Conservation (phyloP, 2,329 filamentous ascomycete species). For the Colletotrichum kahawae region DNA sequence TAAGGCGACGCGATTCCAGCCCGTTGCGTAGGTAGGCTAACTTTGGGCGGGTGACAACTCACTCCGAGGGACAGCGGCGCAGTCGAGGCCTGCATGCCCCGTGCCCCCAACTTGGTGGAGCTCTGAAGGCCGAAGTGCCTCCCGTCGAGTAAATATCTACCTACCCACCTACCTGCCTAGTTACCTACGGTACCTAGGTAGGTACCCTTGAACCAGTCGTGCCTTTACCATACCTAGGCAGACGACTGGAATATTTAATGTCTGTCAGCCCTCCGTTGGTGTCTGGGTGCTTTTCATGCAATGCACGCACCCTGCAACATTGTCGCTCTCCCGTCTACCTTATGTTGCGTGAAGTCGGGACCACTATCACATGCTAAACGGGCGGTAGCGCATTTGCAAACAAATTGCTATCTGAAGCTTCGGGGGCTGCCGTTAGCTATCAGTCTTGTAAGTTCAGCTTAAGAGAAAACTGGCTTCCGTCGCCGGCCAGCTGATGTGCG, state of each 20-base stretch:
- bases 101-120: neutral
- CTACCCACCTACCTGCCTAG: neutral
- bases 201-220: neutral
- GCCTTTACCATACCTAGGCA: neutral
- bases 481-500: neutral
- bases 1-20: neutral
- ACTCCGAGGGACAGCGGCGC: neutral
- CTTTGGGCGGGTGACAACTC: neutral
- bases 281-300: neutral
- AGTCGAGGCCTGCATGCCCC: neutral
- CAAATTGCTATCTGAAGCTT: neutral
- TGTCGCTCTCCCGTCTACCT: neutral
- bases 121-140: neutral
- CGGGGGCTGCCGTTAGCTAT: neutral
- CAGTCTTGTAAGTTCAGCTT: neutral
- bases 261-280: neutral
- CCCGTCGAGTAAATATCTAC: neutral
- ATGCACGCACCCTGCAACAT: neutral
- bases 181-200: neutral
- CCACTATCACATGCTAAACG: neutral
- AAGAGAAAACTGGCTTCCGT: neutral
- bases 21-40: neutral
- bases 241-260: neutral
- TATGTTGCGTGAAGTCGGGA: neutral
- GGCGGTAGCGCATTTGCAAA: neutral